Conservation (phyloP, 371 early-diverging fungal genomes). For the Zopfochytrium polystomum region DNA sequence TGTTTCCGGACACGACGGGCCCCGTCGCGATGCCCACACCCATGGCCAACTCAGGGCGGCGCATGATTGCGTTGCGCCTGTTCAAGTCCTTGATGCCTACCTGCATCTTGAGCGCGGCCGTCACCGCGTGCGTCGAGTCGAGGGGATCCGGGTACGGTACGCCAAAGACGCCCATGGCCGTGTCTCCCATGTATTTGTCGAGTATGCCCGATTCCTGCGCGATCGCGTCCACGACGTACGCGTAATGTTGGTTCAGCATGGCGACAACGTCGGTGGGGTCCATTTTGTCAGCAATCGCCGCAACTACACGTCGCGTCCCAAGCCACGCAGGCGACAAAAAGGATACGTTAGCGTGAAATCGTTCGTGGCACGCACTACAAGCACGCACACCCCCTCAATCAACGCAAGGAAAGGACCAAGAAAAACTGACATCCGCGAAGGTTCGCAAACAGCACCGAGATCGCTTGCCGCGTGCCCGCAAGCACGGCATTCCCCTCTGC, state of each 20-base stretch:
- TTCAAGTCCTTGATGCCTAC: constrained; percentile 30
- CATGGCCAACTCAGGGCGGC: constrained; percentile 15
- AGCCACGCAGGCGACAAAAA: no score
- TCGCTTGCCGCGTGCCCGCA: constrained; percentile 24
- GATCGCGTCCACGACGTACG: constrained; percentile 26
- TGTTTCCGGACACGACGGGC: constrained; percentile 32
- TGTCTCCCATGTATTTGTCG: constrained; percentile 27
- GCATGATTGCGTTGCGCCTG: constrained; percentile 14
- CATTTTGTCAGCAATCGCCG: constrained; percentile 14
- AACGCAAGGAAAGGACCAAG: no score
- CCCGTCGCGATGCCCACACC: constrained; percentile 42
- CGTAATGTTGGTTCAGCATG: constrained; percentile 34
- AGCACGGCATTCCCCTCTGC: constrained; percentile 14
- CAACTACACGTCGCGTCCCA: constrained; percentile 15
- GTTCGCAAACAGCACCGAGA: constrained; percentile 26
- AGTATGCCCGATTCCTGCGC: constrained; percentile 28
- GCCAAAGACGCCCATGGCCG: constrained; percentile 36
- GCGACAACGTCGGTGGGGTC: constrained; percentile 29
- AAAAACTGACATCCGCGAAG: constrained; percentile 30
- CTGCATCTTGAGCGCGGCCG: constrained; percentile 27
- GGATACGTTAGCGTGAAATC: background rate
- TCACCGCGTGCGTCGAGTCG: constrained; percentile 18
- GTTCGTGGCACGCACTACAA: no score
- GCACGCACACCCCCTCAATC: no score
- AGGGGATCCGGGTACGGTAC: constrained; percentile 29